phyloP scores from a whole-genome alignment of 169 alveolate species.

The Cyclospora cayetanensis region DNA sequence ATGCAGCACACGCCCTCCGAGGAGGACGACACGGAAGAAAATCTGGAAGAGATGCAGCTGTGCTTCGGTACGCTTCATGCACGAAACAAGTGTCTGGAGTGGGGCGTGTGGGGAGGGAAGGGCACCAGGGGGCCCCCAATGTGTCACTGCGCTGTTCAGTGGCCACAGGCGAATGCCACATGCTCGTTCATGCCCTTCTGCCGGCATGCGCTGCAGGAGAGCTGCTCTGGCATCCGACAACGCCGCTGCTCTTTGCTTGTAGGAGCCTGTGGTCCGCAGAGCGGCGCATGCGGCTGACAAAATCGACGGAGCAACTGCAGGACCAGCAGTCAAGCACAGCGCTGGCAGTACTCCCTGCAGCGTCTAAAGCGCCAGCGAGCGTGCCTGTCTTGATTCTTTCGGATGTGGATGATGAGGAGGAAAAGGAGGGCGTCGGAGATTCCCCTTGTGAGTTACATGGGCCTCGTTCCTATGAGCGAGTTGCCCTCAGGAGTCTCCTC shows the following conservation, averaged over 20 bases:
- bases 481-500: too few relatives aligned
- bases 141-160: not conserved
- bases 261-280: conserved; percentile 31
- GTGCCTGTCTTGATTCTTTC: not conserved
- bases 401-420: not conserved
- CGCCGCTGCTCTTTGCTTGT: conserved; percentile 41
- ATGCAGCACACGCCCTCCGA: not conserved
- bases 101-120: not conserved
- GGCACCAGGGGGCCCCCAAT: not conserved
- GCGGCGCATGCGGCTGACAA: conserved; percentile 43
- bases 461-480: not conserved
- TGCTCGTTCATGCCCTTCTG: too few relatives aligned
- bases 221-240: conserved; percentile 26
- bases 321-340: not conserved
- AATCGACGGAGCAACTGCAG: not conserved
- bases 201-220: too few relatives aligned
- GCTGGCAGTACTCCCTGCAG: not conserved
- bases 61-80: conserved; percentile 8
- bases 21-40: not conserved
- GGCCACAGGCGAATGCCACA: too few relatives aligned
- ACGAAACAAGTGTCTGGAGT: not conserved
- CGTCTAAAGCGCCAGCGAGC: not conserved
- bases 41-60: not conserved
- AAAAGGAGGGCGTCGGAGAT: not conserved
- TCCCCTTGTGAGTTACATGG: not conserved